Base-by-base conservation (phyloP, 2,329 filamentous ascomycete species). In the Calonectria pseudoturangicola region DNA sequence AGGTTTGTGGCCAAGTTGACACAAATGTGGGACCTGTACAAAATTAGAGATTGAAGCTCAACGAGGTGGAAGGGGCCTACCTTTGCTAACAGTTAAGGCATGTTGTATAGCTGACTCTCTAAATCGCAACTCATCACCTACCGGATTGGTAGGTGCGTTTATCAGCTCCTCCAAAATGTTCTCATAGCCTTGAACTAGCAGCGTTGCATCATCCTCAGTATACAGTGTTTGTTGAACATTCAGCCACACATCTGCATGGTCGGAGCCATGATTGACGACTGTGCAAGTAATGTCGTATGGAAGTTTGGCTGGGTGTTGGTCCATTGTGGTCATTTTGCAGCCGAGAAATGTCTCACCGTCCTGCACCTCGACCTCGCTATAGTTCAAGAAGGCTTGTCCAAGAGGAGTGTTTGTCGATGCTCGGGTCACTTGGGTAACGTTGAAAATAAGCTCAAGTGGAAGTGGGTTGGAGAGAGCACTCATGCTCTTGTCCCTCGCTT, bases 311-410 rank as follows among this genome's bases (percentile, higher is more conserved):
- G 39, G 58, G 25, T 63, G 25, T 16, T 63, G 58, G 18, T 33
- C 27, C 58, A 63, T 63, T 21, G 58, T 47, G 16, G 58, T 45
- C 39, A 21, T 63, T 63, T 63, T 63, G 58, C 58, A 63, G n/a
- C 58, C 58, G 25, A 63, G 39, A 47, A 33, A 63, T 9, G 15
- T 30, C 18, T 63, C 39, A 2, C 58, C 58, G 16, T 63, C 58
- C 25, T 43, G 58, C 4, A 63, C 15, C 16, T 63, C 41, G 9
- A 47, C 41, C 27, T 63, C 58, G 7, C 25, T 47, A 39, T 63
- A 63, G 58, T 63, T 63, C 9, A 63, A 3, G n/a, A 63, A 63
- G 5, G 58, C 58, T n/a, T 63, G 58, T 3, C 39, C 58, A 2
- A 63, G 41, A 8, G 58, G 58, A 2, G 58, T 63, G 27, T 63